Evolutionary conservation across 2,329 filamentous ascomycete genomes (phyloP), one percentile per base, ranked within the genome.

Genomic region (Cytospora piceae): DNA sequence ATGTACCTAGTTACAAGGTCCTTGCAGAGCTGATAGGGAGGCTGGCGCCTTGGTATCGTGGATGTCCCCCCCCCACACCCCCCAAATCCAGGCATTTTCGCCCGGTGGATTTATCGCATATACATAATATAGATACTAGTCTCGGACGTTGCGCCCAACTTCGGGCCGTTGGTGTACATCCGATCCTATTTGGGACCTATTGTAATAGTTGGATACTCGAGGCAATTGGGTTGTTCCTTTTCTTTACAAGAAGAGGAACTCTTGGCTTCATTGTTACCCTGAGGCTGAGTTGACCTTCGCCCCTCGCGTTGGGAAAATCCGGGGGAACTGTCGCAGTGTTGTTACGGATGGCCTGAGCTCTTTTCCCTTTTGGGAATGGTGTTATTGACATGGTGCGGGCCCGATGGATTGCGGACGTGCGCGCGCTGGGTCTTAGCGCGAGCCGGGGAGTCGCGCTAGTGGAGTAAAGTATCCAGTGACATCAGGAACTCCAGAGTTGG

Each of bases 321-420:
- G 52, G 27, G 52, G 46, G 22, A 49, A 49, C 31, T 32, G 52
- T 54, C 52, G 15, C 52, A 54, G 52, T 54, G 24, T 54, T 20
- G 24, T 15, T 54, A 27, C 31, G 27, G 27, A 31, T 54, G 52
- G 27, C 31, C 42, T 42, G 17, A 60, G 46, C 58, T 52, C 31
- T 31, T 60, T 60, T 60, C 58, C 58, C 42, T 20, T 60, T 31
- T 37, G 20, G 58, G 58, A 14, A 9, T 60, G 29, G 58, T 27
- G 31, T n/a, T 60, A 29, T 60, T 60, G 27, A 32, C 46, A 24
- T 24, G 1, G 46, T 49, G 46, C 46, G 46, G 46, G 46, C 22
- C 46, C 46, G n/a, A 49, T 49, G 46, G 46, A 24, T 24, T 49
- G 46, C n/a, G 46, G 46, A 49, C 46, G 46, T 49, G 46, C 46